A percentile compares a stretch with the other conserved stretches of the same genome.
These are phyloP conservation scores for Cyclotella sp. DNA, from an alignment of 108 stramenopile genomes.

Conservation along the genomic window DNA sequence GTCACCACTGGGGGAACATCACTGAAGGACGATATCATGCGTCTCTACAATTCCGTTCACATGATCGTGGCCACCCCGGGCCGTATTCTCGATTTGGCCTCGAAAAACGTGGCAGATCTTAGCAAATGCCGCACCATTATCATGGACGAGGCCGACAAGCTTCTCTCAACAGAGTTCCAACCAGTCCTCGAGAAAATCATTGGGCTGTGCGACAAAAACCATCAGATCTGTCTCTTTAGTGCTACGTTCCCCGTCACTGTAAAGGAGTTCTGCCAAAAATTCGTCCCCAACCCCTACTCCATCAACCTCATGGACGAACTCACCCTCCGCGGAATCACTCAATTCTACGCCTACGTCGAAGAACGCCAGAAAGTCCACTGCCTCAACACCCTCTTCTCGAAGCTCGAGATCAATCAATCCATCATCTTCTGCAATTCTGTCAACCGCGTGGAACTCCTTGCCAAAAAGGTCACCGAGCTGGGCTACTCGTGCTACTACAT, in stretches of 20 bases:
- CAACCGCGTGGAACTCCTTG: constrained; percentile 97
- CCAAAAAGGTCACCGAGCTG: constrained; percentile 99
- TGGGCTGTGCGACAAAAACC: constrained; percentile 76
- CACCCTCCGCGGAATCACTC: constrained; percentile 97
- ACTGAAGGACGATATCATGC: constrained; percentile 98
- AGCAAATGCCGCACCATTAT: constrained; percentile 94
- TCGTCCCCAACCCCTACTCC: constrained; percentile 91
- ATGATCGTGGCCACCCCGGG: constrained; percentile 98
- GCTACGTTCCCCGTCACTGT: constrained; percentile 99
- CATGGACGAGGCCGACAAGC: constrained; percentile 99
- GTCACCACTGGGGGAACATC: constrained; percentile 98
- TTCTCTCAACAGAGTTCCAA: constrained; percentile 96
- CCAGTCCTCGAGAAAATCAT: constrained; percentile 96
- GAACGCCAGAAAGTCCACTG: constrained; percentile 99
- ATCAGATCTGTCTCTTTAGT: constrained; percentile 98
- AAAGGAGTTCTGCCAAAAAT: constrained; percentile 94
- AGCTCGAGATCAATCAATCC: constrained; percentile 98
- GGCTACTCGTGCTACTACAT: constrained; percentile 99
- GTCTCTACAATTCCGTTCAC: constrained; percentile 95
- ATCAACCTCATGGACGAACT: constrained; percentile 99
- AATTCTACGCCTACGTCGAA: constrained; percentile 99
- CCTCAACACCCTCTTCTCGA: constrained; percentile 98
- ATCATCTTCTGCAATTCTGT: constrained; percentile 99
- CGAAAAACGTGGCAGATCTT: constrained; percentile 95
- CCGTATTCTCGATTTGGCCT: constrained; percentile 96